Evolutionary conservation across 1,284 basidiomycete genomes (phyloP).

Genomic region (Cryptococcus sp.): DNA sequence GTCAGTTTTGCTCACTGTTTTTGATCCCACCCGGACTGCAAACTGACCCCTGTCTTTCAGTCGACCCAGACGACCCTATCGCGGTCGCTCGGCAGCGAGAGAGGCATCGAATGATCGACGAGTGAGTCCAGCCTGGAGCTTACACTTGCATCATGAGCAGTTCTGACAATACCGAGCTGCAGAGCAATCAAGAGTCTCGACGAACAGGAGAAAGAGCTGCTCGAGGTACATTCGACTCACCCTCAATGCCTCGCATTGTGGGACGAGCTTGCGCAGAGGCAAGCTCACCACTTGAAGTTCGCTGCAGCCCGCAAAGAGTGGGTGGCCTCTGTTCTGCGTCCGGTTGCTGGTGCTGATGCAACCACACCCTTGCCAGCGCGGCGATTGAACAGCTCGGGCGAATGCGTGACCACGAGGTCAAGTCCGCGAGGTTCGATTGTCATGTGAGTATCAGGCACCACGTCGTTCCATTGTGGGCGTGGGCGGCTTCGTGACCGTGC

Average conservation of each 20-base stretch:
- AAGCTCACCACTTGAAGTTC: slow-evolving; percentile 15
- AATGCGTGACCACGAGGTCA: slow-evolving; percentile 19
- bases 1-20: slow-evolving; percentile 15
- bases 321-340: neutral
- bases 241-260: slow-evolving; percentile 28
- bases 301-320: slow-evolving; percentile 22
- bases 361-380: slow-evolving; percentile 3
- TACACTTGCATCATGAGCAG: neutral
- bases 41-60: slow-evolving; percentile 11
- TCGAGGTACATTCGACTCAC: slow-evolving; percentile 19
- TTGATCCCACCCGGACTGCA: too few species aligned
- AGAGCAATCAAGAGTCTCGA: slow-evolving; percentile 37
- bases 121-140: slow-evolving; percentile 16
- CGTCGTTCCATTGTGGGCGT: neutral
- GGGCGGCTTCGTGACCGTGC: too few species aligned
- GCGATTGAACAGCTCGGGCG: slow-evolving; percentile 9
- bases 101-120: slow-evolving; percentile 30
- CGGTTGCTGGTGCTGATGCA: too few species aligned
- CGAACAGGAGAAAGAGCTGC: slow-evolving; percentile 27
- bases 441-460: slow-evolving; percentile 18
- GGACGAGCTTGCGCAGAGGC: slow-evolving; percentile 29
- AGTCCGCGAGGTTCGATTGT: slow-evolving; percentile 9
- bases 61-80: slow-evolving; percentile 44
- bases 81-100: slow-evolving; percentile 41
- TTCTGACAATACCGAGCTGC: neutral